phyloP scores from a whole-genome alignment of 371 early-diverging fungal genomes.

The Mucor lusitanicus region DNA sequence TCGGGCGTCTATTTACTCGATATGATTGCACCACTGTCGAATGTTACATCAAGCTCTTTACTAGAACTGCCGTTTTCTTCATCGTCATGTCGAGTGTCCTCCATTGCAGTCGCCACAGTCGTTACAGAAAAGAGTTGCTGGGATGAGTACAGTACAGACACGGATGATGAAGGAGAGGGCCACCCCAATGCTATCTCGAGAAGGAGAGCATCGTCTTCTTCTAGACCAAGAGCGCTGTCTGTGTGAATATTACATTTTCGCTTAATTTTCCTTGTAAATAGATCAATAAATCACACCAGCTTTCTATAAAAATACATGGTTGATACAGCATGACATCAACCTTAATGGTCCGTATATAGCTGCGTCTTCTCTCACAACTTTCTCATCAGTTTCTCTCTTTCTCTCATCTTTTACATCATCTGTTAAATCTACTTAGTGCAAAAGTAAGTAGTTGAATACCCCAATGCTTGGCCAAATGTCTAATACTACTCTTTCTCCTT shows the following conservation, averaged over 20 bases:
- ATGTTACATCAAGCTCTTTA: slow-evolving; percentile 1
- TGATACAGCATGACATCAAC: not conserved
- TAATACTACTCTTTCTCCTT: not conserved
- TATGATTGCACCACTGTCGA: slow-evolving; percentile 30
- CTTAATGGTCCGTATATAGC: not conserved
- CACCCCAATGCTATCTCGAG: slow-evolving; percentile 1
- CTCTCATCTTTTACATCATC: not conserved
- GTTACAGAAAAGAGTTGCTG: slow-evolving; percentile 1
- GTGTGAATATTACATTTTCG: not conserved
- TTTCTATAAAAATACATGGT: not conserved
- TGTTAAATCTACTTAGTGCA: not conserved
- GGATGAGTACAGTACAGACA: not conserved
- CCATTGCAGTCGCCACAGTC: not conserved
- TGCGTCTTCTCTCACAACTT: not conserved
- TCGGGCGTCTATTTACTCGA: slow-evolving; percentile 84
- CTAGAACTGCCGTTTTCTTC: slow-evolving; percentile 5
- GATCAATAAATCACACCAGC: not conserved
- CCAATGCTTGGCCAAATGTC: not conserved
- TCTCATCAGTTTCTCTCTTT: not conserved
- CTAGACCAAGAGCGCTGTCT: slow-evolving; percentile 1
- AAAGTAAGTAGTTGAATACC: not conserved
- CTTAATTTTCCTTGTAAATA: not conserved
- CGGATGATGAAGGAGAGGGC: not conserved
- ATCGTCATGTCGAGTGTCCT: slow-evolving; percentile 1
- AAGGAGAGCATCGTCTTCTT: not conserved